Evolutionary conservation across 208 protist species (phyloP).

Genomic region (Leishmania martiniquensis): DNA sequence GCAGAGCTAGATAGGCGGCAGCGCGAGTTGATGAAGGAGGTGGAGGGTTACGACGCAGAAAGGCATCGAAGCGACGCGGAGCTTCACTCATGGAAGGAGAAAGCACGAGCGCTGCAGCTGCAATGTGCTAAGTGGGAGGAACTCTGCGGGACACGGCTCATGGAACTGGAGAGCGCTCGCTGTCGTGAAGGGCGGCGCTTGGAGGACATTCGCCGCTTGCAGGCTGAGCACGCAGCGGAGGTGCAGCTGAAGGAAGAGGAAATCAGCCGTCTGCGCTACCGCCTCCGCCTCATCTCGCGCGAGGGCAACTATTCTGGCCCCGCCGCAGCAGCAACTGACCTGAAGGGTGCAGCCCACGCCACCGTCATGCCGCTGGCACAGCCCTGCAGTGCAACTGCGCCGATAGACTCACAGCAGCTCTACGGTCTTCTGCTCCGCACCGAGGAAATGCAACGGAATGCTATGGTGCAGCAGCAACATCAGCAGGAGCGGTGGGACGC

Average conservation of each 20-base stretch:
- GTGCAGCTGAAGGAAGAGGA: constrained; percentile 83
- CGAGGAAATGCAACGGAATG: constrained; percentile 59
- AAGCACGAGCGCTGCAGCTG: constrained; percentile 47
- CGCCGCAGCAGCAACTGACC: neutral
- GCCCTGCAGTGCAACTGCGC: neutral
- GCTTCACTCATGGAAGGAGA: constrained; percentile 41
- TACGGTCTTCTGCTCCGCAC: constrained; percentile 52
- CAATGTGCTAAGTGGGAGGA: constrained; percentile 79
- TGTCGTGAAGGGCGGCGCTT: constrained; percentile 68
- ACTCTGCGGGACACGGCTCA: constrained; percentile 66
- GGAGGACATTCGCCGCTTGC: constrained; percentile 69
- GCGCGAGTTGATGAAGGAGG: constrained; percentile 39
- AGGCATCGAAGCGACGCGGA: constrained; percentile 28
- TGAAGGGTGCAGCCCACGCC: neutral
- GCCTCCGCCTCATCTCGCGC: constrained; percentile 46
- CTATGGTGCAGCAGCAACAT: constrained; percentile 35
- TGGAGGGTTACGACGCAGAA: constrained; percentile 49
- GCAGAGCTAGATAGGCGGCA: constrained; percentile 58
- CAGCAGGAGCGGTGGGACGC: constrained; percentile 40
- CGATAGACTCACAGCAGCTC: constrained; percentile 28
- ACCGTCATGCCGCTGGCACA: neutral
- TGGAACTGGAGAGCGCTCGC: constrained; percentile 68
- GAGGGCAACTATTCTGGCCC: neutral
- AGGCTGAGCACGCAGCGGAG: constrained; percentile 80
- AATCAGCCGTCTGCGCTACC: constrained; percentile 69